A percentile compares a stretch with the other conserved stretches of the same genome.
Conservation (phyloP, 805 yeast genomes). For the Saccharomycopsis oosterbeekiorum region DNA sequence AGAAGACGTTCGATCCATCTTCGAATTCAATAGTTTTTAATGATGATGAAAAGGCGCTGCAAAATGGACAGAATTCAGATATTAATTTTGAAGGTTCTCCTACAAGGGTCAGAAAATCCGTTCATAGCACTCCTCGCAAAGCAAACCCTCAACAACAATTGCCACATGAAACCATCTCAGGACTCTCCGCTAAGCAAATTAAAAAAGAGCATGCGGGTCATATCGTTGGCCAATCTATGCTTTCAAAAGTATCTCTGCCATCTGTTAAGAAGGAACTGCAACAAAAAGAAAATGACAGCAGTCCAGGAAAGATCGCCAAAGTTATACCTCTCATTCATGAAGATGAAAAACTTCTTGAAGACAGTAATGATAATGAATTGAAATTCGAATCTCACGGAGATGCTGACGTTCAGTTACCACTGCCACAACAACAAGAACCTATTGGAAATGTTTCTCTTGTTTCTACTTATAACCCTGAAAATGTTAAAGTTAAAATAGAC, state of each 20-base stretch:
- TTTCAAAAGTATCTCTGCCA: not conserved
- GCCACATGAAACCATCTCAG: no score
- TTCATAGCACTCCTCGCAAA: no score
- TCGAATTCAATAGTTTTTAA: not conserved
- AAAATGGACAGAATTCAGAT: not conserved
- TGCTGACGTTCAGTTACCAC: not conserved
- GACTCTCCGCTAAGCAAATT: not conserved
- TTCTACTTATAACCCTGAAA: not conserved
- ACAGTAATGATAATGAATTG: not conserved
- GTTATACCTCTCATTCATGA: not conserved
- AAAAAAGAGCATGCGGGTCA: not conserved
- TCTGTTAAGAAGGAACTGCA: not conserved
- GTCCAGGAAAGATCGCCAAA: not conserved
- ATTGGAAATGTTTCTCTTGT: not conserved
- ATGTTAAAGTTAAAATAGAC: not conserved
- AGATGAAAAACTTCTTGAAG: not conserved
- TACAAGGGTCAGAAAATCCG: not conserved
- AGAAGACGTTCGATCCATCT: constrained; percentile 5
- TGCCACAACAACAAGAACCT: not conserved
- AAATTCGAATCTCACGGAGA: not conserved
- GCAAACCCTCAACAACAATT: not conserved
- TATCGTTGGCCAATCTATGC: not conserved
- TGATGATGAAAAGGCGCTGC: not conserved
- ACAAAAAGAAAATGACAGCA: not conserved
- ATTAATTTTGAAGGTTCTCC: not conserved